These are phyloP conservation scores for Vicia faba DNA, from an alignment of 306 rosid species.

Conservation along the genomic window DNA sequence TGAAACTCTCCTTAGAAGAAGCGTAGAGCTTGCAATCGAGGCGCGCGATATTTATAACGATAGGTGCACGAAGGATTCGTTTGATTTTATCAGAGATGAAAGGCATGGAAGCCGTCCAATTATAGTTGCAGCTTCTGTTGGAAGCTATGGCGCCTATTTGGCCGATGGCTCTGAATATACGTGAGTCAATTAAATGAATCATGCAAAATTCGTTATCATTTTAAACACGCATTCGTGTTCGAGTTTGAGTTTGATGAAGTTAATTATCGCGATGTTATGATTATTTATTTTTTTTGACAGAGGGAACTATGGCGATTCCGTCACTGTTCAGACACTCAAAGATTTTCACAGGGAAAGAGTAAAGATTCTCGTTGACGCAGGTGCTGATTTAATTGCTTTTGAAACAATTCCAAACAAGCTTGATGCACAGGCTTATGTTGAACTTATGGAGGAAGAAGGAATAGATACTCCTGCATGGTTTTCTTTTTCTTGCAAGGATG, in stretches of 20 bases:
- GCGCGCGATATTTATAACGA: constrained; percentile 70
- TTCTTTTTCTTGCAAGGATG: constrained; percentile 80
- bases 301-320: constrained; percentile 72
- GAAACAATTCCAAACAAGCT: constrained; percentile 85
- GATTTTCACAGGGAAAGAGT: constrained; percentile 82
- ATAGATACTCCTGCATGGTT: constrained; percentile 84
- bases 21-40: constrained; percentile 79
- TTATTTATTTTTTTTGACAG: constrained; percentile 42
- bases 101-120: constrained; percentile 50
- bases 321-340: constrained; percentile 62
- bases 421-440: constrained; percentile 88
- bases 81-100: constrained; percentile 48
- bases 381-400: constrained; percentile 85
- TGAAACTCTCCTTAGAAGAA: constrained; percentile 62
- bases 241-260: background rate
- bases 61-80: constrained; percentile 58
- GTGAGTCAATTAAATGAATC: background rate
- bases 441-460: constrained; percentile 75
- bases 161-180: constrained; percentile 74
- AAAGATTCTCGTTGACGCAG: constrained; percentile 69
- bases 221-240: background rate
- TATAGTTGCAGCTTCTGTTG: constrained; percentile 87
- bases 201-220: background rate
- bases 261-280: background rate
- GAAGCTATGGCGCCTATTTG: constrained; percentile 90